phyloP scores from a whole-genome alignment of 805 yeast species.

The Saccharomycopsis capsularis region DNA sequence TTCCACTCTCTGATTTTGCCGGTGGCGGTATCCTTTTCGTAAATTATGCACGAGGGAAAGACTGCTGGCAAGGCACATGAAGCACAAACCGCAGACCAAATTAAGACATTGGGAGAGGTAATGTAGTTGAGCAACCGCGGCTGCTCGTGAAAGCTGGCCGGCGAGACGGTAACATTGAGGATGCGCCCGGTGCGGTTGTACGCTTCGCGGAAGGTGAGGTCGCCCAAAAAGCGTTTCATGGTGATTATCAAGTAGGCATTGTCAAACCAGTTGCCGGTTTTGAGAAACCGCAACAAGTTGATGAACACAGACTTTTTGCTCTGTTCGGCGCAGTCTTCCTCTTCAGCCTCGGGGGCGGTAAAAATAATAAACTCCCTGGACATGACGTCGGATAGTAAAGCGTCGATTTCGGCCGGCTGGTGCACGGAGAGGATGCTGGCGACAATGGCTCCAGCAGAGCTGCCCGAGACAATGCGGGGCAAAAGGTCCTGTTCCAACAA shows the following conservation, averaged over 20 bases:
- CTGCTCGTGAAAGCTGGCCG: conserved; percentile 86
- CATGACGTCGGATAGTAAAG: conserved; percentile 43
- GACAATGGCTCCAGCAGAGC: conserved; percentile 93
- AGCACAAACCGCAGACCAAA: conserved; percentile 89
- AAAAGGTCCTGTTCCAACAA: conserved; percentile 65
- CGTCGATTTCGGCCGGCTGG: conserved; percentile 60
- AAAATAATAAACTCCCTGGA: conserved; percentile 46
- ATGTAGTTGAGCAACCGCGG: conserved; percentile 74
- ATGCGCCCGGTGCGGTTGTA: conserved; percentile 90
- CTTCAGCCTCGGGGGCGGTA: conserved; percentile 46
- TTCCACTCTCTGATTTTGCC: conserved; percentile 77
- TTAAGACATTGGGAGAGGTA: conserved; percentile 73
- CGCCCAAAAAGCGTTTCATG: conserved; percentile 75
- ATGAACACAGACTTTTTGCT: conserved; percentile 27
- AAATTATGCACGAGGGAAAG: conserved; percentile 78
- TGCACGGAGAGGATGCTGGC: conserved; percentile 84
- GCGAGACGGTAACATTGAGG: conserved; percentile 89
- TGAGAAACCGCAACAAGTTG: conserved; percentile 49
- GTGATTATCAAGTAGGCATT: conserved; percentile 63
- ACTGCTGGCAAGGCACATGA: conserved; percentile 92
- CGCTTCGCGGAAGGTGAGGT: conserved; percentile 88
- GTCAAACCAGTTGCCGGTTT: conserved; percentile 87
- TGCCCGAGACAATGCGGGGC: conserved; percentile 87
- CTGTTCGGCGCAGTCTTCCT: conserved; percentile 44
- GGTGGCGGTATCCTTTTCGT: conserved; percentile 73